Evolutionary conservation across 768 basidiomycete genomes (phyloP).

Genomic region (Lactarius hatsudake): DNA sequence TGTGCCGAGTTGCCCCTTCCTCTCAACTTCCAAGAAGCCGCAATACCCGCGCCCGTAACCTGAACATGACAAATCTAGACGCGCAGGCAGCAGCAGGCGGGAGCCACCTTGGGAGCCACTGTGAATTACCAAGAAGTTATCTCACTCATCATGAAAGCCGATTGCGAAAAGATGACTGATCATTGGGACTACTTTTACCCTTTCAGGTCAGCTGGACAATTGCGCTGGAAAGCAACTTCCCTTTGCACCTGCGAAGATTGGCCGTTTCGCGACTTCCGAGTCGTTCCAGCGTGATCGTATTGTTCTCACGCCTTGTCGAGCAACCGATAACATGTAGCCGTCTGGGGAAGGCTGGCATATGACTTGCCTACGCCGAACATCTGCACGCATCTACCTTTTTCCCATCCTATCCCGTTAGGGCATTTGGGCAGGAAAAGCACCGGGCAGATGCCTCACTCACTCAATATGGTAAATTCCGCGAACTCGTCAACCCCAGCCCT

Average conservation of each 20-base stretch:
- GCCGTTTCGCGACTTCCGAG: constrained; percentile 11
- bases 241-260: constrained; percentile 3
- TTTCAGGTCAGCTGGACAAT: not conserved
- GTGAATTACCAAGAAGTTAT: not conserved
- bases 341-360: constrained; percentile 19
- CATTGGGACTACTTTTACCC: not conserved
- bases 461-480: constrained; percentile 6
- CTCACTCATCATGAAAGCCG: not conserved
- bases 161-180: not conserved
- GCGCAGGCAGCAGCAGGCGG: not conserved
- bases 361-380: not conserved
- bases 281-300: constrained; percentile 8
- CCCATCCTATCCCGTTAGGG: not conserved
- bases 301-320: constrained; percentile 5
- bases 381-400: constrained; percentile 2
- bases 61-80: constrained; percentile 13
- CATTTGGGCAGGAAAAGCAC: not conserved
- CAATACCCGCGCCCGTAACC: not conserved
- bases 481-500: not conserved
- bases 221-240: not conserved
- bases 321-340: constrained; percentile 2
- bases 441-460: constrained; percentile 1
- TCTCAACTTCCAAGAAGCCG: not conserved
- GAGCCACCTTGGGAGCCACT: not conserved
- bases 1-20: not conserved